Conservation (phyloP, 1,139 yeast genomes). For the Suhomyces chickasaworum region DNA sequence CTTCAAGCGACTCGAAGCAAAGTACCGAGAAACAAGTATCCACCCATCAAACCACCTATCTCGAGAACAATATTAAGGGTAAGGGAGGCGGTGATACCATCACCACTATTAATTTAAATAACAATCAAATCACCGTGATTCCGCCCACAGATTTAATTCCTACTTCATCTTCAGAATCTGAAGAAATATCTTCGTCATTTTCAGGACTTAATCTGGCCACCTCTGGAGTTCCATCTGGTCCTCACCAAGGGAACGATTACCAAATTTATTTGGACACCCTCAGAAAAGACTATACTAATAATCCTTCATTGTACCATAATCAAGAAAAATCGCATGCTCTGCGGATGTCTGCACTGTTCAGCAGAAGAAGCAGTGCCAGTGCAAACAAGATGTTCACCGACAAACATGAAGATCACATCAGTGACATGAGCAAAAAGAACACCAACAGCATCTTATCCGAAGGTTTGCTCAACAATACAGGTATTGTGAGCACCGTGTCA, state of each 20-base stretch:
- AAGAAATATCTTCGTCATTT: constrained; percentile 10
- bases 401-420: constrained; percentile 4
- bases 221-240: constrained; percentile 3
- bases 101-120: background rate
- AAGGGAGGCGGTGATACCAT: background rate
- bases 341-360: constrained; percentile 4
- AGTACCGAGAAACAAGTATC: constrained; percentile 13
- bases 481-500: constrained; percentile 9
- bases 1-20: constrained; percentile 11
- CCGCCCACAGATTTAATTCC: constrained; percentile 28
- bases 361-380: constrained; percentile 7
- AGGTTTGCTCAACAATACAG: constrained; percentile 8
- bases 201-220: constrained; percentile 4
- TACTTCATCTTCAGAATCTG: constrained; percentile 21
- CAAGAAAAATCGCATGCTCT: constrained; percentile 1
- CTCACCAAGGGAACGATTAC: constrained; percentile 20
- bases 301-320: constrained; percentile 1
- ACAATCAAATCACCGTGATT: constrained; percentile 18
- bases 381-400: constrained; percentile 6
- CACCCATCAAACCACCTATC: constrained; percentile 13
- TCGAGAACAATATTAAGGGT: constrained; percentile 7
- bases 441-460: constrained; percentile 3
- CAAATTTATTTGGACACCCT: constrained; percentile 24
- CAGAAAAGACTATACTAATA: constrained; percentile 9
- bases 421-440: constrained; percentile 3